A percentile compares a stretch with the other conserved stretches of the same genome.
These are phyloP conservation scores for Aschersonia sp. DNA, from an alignment of 2,329 filamentous ascomycete genomes.

Conservation along the genomic window DNA sequence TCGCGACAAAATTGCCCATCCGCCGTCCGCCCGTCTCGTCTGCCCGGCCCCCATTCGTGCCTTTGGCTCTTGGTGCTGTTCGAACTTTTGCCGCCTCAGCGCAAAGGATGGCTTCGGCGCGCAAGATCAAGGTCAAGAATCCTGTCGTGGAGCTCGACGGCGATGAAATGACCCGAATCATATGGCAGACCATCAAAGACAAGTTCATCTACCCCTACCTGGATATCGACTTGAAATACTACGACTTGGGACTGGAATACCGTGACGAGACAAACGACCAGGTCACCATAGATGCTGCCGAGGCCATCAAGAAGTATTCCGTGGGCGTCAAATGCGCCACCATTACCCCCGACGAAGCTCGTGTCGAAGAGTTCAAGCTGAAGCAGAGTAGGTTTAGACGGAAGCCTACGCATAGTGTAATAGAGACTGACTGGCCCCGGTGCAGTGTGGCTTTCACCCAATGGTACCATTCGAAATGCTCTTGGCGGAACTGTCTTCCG, in stretches of 20 bases:
- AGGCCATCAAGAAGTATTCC: conserved; percentile 97
- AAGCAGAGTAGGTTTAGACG: conserved; percentile 64
- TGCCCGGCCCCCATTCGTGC: conserved; percentile 15
- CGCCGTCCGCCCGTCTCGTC: conserved; percentile 13
- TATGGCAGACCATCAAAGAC: conserved; percentile 99
- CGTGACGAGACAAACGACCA: conserved; percentile 92
- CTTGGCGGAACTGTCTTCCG: conserved; percentile 95
- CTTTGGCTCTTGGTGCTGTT: conserved; percentile 27
- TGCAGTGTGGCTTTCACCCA: conserved; percentile 92
- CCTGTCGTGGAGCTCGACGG: conserved; percentile 96
- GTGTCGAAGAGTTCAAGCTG: conserved; percentile 94
- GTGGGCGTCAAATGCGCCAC: conserved; percentile 99
- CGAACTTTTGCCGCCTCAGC: conserved; percentile 50
- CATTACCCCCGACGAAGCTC: conserved; percentile 93
- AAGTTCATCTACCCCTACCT: conserved; percentile 96
- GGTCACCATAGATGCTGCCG: conserved; percentile 87
- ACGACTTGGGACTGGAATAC: conserved; percentile 85
- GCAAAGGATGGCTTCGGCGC: conserved; percentile 39
- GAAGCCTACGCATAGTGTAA: no score
- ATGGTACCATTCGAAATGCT: conserved; percentile 68
- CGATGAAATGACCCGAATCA: conserved; percentile 93
- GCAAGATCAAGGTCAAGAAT: conserved; percentile 99
- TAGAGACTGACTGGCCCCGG: background rate
- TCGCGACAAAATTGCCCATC: conserved; percentile 12
- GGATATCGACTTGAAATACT: conserved; percentile 97